A percentile compares a stretch with the other conserved stretches of the same genome.
These are phyloP conservation scores for Diospyros lotus DNA, from an alignment of 148 eudicot species.

Conservation along the genomic window DNA sequence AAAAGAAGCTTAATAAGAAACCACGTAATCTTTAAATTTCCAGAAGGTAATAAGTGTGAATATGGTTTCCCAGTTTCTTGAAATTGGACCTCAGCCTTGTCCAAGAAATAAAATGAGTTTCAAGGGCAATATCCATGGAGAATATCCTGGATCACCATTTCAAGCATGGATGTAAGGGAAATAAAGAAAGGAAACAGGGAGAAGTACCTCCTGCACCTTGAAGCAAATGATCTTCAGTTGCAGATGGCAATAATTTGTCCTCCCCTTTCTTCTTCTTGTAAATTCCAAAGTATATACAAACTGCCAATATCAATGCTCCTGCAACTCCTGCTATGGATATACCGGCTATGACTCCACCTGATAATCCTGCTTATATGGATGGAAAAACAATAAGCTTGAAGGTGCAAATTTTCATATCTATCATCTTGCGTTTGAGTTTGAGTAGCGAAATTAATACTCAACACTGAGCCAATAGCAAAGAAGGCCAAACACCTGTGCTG, in stretches of 20 bases:
- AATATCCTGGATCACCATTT: not conserved
- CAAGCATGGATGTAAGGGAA: not conserved
- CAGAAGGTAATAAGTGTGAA: not conserved
- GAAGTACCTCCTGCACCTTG: conserved; percentile 7
- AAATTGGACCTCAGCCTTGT: not conserved
- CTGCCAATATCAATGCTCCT: conserved; percentile 16
- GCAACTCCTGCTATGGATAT: conserved; percentile 15
- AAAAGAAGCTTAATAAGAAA: not conserved
- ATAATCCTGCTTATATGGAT: conserved; percentile 11
- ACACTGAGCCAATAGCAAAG: conserved; percentile 23
- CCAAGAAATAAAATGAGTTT: conserved; percentile 1
- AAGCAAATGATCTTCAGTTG: conserved; percentile 19
- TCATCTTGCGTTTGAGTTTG: conserved; percentile 8
- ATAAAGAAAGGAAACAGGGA: not conserved
- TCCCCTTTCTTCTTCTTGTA: conserved; percentile 18
- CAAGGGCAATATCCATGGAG: not conserved
- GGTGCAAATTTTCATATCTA: conserved; percentile 2
- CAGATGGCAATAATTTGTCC: conserved; percentile 6
- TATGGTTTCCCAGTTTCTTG: not conserved
- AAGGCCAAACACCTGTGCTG: conserved; percentile 44
- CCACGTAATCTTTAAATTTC: not conserved
- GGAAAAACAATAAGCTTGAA: not conserved
- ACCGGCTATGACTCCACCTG: conserved; percentile 19
- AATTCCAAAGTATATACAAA: conserved; percentile 17
- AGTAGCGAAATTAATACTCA: conserved; percentile 5